Conservation (phyloP, 1,284 basidiomycete species). For the Exobasidium cylindrosporum region DNA sequence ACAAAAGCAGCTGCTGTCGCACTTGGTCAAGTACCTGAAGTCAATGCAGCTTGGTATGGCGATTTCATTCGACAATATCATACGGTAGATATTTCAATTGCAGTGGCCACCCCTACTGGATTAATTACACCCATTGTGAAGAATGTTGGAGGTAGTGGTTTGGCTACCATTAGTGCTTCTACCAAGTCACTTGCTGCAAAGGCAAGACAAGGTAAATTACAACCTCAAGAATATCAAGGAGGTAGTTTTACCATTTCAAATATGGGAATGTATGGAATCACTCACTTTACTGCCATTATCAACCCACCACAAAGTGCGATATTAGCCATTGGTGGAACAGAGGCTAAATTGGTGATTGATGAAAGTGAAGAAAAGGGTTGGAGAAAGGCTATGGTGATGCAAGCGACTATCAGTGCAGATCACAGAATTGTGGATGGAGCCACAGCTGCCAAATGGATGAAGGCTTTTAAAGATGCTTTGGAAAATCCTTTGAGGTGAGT, state of each 20-base stretch:
- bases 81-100: conserved; percentile 93
- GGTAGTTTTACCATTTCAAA: conserved; percentile 99
- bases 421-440: conserved; percentile 66
- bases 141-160: conserved; percentile 85
- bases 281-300: conserved; percentile 98
- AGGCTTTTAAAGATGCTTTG: conserved; percentile 92
- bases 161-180: conserved; percentile 86
- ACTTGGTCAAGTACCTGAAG: conserved; percentile 90
- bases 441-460: conserved; percentile 64
- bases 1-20: conserved; percentile 92
- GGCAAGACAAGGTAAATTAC: conserved; percentile 92
- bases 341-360: conserved; percentile 78
- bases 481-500: conserved; percentile 77
- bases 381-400: conserved; percentile 74
- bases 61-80: conserved; percentile 80
- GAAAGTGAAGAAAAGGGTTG: conserved; percentile 75
- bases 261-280: conserved; percentile 89
- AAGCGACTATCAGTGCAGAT: conserved; percentile 90
- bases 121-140: conserved; percentile 97
- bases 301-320: conserved; percentile 98
- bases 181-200: conserved; percentile 89
- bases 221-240: conserved; percentile 93
- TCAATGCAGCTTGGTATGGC: conserved; percentile 95
- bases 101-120: conserved; percentile 92
- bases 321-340: conserved; percentile 87